These are phyloP conservation scores for Ceratonia siliqua DNA, from an alignment of 306 rosid genomes.

Conservation along the genomic window DNA sequence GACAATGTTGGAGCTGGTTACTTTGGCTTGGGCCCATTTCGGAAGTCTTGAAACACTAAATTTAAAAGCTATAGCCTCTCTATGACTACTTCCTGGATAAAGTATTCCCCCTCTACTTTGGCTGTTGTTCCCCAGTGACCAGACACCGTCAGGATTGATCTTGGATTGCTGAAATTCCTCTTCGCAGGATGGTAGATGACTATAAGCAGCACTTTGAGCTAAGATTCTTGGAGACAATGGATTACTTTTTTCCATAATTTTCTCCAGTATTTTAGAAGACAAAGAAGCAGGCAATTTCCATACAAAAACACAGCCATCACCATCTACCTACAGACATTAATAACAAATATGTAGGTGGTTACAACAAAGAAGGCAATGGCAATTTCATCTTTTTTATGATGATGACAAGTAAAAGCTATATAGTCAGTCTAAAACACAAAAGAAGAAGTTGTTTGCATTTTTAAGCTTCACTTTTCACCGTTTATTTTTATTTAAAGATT, in stretches of 20 bases:
- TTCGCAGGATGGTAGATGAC: slow-evolving; percentile 35
- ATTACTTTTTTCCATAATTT: slow-evolving; percentile 44
- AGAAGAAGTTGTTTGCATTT: background rate
- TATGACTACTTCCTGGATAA: slow-evolving; percentile 37
- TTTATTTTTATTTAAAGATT: background rate
- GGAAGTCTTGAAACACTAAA: slow-evolving; percentile 82
- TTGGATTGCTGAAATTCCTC: slow-evolving; percentile 41
- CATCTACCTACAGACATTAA: slow-evolving; percentile 61
- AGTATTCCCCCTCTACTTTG: slow-evolving; percentile 28
- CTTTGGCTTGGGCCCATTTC: slow-evolving; percentile 72
- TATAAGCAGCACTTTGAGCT: slow-evolving; percentile 37
- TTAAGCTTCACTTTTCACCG: background rate
- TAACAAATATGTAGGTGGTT: slow-evolving; percentile 5
- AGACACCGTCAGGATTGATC: slow-evolving; percentile 28
- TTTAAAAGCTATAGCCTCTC: slow-evolving; percentile 53
- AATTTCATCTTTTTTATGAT: slow-evolving; percentile 11
- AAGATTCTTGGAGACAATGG: slow-evolving; percentile 50
- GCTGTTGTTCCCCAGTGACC: slow-evolving; percentile 30
- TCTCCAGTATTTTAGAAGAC: slow-evolving; percentile 63
- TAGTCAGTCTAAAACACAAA: background rate
- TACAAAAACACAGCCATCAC: slow-evolving; percentile 71
- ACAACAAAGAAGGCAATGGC: slow-evolving; percentile 18
- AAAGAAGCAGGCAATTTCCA: slow-evolving; percentile 70
- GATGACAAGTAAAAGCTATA: slow-evolving; percentile 19
- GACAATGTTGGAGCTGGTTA: slow-evolving; percentile 36